A percentile compares a stretch with the other conserved stretches of the same genome.
Evolutionary conservation across 495 filamentous ascomycete genomes (phyloP).

Genomic region (Platismatia glauca): DNA sequence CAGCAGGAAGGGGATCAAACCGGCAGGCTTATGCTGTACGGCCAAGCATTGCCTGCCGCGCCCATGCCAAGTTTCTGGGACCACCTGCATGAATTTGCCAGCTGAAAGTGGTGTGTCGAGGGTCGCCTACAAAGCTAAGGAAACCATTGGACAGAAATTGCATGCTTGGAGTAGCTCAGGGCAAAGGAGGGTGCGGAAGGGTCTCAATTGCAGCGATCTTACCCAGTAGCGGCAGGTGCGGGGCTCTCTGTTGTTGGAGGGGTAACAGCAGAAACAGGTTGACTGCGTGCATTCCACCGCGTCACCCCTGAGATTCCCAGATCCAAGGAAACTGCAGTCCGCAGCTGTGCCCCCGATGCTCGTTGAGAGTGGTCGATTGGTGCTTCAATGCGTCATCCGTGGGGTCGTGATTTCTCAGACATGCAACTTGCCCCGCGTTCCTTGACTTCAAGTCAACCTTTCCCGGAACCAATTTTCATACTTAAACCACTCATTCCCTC

Average conservation of each 20-base stretch:
- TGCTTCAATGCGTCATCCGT: background rate
- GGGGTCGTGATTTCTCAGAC: background rate
- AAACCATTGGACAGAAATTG: background rate
- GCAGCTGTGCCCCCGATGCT: background rate
- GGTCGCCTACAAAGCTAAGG: background rate
- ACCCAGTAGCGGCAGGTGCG: constrained; percentile 11
- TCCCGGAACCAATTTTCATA: background rate
- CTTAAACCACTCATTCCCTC: background rate
- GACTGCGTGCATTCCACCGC: background rate
- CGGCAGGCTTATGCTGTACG: background rate
- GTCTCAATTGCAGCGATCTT: constrained; percentile 3
- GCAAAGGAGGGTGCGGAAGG: background rate
- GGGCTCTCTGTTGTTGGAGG: constrained; percentile 14
- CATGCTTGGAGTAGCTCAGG: constrained; percentile 7
- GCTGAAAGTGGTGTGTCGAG: background rate
- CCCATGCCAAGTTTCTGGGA: background rate
- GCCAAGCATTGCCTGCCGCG: background rate
- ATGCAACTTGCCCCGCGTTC: background rate
- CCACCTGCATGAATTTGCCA: background rate
- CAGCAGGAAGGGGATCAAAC: background rate
- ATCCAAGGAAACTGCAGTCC: background rate
- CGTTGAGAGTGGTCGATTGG: background rate
- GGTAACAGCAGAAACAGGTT: background rate
- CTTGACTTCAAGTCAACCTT: background rate
- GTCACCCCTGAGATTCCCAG: background rate